Evolutionary conservation across 768 basidiomycete genomes (phyloP).

Genomic region (Pleurotus tuoliensis): DNA sequence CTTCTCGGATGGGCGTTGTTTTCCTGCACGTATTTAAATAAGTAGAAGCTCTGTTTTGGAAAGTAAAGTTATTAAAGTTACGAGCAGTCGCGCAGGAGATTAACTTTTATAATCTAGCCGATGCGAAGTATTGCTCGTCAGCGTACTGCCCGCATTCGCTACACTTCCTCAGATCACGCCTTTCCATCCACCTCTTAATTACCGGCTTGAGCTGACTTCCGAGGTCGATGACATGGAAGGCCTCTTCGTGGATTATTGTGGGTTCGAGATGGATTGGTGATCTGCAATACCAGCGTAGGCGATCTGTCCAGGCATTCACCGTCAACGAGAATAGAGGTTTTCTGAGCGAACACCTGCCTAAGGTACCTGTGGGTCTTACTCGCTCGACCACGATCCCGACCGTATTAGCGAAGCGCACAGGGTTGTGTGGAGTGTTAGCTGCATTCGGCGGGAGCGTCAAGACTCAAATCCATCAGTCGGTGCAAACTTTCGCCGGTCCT

Average conservation of each 20-base stretch:
- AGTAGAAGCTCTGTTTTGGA: slow-evolving; percentile 13
- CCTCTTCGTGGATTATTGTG: slow-evolving; percentile 78
- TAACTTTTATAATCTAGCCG: slow-evolving; percentile 12
- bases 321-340: background rate
- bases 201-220: slow-evolving; percentile 92
- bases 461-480: background rate
- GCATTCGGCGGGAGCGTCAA: background rate
- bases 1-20: slow-evolving; percentile 9
- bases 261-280: slow-evolving; percentile 54
- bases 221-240: slow-evolving; percentile 85
- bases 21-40: slow-evolving; percentile 13
- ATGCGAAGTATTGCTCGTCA: background rate
- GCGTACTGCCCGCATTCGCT: slow-evolving; percentile 64
- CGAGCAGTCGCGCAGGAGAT: too few species aligned
- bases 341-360: slow-evolving; percentile 47
- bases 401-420: slow-evolving; percentile 85
- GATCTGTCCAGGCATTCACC: slow-evolving; percentile 47
- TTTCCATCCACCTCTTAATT: slow-evolving; percentile 79
- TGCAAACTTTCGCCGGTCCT: slow-evolving; percentile 13
- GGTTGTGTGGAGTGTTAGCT: slow-evolving; percentile 98
- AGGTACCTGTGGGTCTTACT: slow-evolving; percentile 66
- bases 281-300: slow-evolving; percentile 88
- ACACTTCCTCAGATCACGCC: slow-evolving; percentile 66
- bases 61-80: background rate
- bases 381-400: slow-evolving; percentile 91